phyloP scores from a whole-genome alignment of 768 basidiomycete species.

The Ramaria rubella region DNA sequence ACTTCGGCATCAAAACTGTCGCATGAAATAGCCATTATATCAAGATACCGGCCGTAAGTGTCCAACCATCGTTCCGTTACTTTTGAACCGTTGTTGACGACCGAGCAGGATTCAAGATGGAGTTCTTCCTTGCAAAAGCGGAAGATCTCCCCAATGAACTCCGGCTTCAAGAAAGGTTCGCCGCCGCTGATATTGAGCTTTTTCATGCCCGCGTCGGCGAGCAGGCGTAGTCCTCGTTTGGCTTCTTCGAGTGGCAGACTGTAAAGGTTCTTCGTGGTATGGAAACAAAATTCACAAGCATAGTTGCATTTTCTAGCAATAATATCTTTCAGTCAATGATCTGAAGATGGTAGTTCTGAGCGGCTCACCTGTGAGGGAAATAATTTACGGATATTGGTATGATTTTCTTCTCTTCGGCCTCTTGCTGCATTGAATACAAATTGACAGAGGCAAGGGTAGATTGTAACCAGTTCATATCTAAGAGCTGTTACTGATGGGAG shows the following conservation, averaged over 20 bases:
- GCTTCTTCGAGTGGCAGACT: slow-evolving; percentile 32
- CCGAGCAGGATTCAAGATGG: slow-evolving; percentile 28
- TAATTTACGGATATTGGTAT: too few species aligned
- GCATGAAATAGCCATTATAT: slow-evolving; percentile 22
- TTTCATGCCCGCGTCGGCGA: slow-evolving; percentile 28
- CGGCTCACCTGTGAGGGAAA: too few species aligned
- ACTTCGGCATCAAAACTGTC: slow-evolving; percentile 21
- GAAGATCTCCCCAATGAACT: slow-evolving; percentile 34
- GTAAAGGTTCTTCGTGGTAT: slow-evolving; percentile 30
- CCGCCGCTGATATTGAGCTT: slow-evolving; percentile 34
- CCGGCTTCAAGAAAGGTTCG: slow-evolving; percentile 32
- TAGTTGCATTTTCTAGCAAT: slow-evolving; percentile 35
- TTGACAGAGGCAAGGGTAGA: too few species aligned
- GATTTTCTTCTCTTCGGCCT: too few species aligned
- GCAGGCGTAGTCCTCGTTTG: slow-evolving; percentile 28
- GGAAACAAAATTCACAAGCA: slow-evolving; percentile 36
- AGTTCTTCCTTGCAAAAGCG: slow-evolving; percentile 33
- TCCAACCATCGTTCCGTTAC: slow-evolving; percentile 38
- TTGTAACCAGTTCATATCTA: too few species aligned
- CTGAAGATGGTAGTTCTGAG: too few species aligned
- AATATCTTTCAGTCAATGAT: too few species aligned
- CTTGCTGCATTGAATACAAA: too few species aligned
- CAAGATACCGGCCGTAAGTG: slow-evolving; percentile 26
- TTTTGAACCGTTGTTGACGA: slow-evolving; percentile 34
- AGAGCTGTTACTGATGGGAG: too few species aligned